Percentiles rank a stretch among this genome's conserved stretches.
Evolutionary conservation across 1,139 yeast genomes (phyloP).

Genomic region (Hansenula lynferdii): DNA sequence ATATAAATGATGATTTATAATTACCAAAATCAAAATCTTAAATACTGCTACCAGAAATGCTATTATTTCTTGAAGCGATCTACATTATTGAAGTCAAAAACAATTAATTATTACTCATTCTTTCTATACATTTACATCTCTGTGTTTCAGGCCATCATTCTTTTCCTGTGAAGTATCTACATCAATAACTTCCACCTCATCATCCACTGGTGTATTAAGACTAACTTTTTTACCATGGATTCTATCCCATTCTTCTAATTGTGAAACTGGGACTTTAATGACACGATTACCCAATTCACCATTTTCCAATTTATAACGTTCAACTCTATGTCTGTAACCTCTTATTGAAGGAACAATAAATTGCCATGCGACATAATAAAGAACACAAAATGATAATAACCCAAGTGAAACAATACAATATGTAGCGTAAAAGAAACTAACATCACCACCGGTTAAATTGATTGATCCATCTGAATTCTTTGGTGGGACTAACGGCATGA

Average conservation of each 20-base stretch:
- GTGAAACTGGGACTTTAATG: slow-evolving; percentile 29
- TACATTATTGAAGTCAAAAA: not conserved
- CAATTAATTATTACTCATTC: no score
- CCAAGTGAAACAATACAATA: slow-evolving; percentile 21
- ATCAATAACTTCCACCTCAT: not conserved
- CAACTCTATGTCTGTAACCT: slow-evolving; percentile 30
- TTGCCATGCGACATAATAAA: slow-evolving; percentile 35
- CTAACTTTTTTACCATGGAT: not conserved
- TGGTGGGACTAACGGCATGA: slow-evolving; percentile 39
- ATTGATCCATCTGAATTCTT: slow-evolving; percentile 22
- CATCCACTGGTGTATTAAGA: not conserved
- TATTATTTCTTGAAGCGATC: no score
- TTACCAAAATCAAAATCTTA: no score
- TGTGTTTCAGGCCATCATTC: not conserved
- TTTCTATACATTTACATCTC: no score
- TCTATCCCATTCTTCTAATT: slow-evolving; percentile 37
- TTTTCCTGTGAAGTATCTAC: not conserved
- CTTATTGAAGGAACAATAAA: slow-evolving; percentile 32
- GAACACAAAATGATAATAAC: slow-evolving; percentile 27
- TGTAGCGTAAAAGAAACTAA: slow-evolving; percentile 28
- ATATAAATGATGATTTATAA: no score
- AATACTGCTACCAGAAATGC: no score
- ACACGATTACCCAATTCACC: slow-evolving; percentile 39
- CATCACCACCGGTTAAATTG: slow-evolving; percentile 34
- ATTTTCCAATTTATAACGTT: slow-evolving; percentile 28